Evolutionary conservation across 1,139 yeast species (phyloP).

Genomic region (Williopsis jadinii): DNA sequence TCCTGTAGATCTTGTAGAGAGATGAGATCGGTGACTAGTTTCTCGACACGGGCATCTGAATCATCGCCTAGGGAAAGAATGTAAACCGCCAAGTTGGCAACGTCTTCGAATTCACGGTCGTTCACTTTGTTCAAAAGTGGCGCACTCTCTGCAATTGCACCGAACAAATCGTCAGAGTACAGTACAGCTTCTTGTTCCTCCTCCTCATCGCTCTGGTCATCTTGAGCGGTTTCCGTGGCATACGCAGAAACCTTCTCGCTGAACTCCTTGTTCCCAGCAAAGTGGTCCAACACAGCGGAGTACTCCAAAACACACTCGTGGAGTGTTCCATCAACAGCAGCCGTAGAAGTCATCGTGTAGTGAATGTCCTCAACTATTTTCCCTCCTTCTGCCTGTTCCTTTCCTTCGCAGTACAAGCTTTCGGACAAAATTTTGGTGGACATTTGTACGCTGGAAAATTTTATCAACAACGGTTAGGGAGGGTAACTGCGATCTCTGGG

Average conservation of each 20-base stretch:
- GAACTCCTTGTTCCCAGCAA: slow-evolving; percentile 3
- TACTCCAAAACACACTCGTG: slow-evolving; percentile 15
- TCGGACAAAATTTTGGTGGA: no score
- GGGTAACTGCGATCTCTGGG: no score
- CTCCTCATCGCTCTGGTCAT: neutral
- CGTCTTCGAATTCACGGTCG: slow-evolving; percentile 16
- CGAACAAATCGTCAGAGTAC: slow-evolving; percentile 10
- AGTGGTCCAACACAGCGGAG: slow-evolving; percentile 11
- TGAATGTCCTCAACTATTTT: no score
- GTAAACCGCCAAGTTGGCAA: slow-evolving; percentile 14
- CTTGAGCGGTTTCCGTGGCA: slow-evolving; percentile 6
- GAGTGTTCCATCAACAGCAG: slow-evolving; percentile 16
- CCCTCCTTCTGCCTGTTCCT: no score
- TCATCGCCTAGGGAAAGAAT: slow-evolving; percentile 7
- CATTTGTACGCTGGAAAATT: no score
- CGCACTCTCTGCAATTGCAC: slow-evolving; percentile 8
- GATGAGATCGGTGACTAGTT: slow-evolving; percentile 8
- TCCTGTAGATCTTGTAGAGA: slow-evolving; percentile 6
- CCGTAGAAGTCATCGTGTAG: neutral
- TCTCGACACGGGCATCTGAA: slow-evolving; percentile 4
- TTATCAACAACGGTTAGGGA: no score
- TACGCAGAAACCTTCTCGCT: slow-evolving; percentile 8
- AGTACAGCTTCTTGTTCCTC: slow-evolving; percentile 8
- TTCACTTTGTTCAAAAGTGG: slow-evolving; percentile 7
- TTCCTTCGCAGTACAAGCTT: no score